These are phyloP conservation scores for Debaryomyces subglobosus DNA, from an alignment of 1,139 yeast genomes.

Conservation along the genomic window DNA sequence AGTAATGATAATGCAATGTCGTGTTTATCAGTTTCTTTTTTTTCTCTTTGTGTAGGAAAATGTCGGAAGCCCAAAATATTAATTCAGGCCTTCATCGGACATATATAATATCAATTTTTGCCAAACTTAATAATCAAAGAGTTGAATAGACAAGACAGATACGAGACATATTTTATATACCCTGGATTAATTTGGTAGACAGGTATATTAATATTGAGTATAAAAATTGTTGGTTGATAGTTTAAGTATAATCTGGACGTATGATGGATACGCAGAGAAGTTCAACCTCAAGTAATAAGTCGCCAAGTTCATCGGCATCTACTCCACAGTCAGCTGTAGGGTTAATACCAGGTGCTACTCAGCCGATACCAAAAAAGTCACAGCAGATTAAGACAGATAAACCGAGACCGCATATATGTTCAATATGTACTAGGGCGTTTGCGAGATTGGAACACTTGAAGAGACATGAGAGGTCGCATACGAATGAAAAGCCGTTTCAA, in stretches of 20 bases:
- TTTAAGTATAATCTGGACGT: not conserved
- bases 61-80: slow-evolving; percentile 7
- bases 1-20: slow-evolving; percentile 1
- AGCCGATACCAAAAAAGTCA: slow-evolving; percentile 87
- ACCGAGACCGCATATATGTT: slow-evolving; percentile 90
- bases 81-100: not conserved
- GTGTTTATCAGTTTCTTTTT: slow-evolving; percentile 7
- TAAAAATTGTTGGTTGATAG: not conserved
- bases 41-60: slow-evolving; percentile 2
- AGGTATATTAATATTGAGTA: not conserved
- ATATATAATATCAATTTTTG: not conserved
- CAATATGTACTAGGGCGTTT: slow-evolving; percentile 93
- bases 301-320: slow-evolving; percentile 3
- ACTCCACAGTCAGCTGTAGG: not conserved
- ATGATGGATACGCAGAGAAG: slow-evolving; percentile 6
- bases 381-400: slow-evolving; percentile 83
- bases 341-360: slow-evolving; percentile 22
- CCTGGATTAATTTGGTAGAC: not conserved
- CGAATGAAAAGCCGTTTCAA: slow-evolving; percentile 91
- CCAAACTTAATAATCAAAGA: not conserved
- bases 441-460: slow-evolving; percentile 93
- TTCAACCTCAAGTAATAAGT: slow-evolving; percentile 7
- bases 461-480: slow-evolving; percentile 93
- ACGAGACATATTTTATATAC: not conserved
- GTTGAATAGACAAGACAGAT: not conserved